A percentile compares a stretch with the other conserved stretches of the same genome.
phyloP scores from a whole-genome alignment of 345 rosid species.

The Brassica incana region DNA sequence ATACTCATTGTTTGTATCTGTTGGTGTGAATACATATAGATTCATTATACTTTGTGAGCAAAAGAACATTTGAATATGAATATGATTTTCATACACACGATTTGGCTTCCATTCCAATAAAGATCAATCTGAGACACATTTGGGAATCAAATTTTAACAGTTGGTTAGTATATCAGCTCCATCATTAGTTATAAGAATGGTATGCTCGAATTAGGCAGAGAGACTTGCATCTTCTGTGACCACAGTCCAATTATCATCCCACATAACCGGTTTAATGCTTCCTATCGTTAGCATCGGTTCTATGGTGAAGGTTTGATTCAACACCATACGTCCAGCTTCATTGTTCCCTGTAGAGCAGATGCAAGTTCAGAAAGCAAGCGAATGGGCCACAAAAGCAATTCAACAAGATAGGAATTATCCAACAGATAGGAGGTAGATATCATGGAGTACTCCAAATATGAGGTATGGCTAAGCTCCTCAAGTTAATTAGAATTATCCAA shows the following conservation, averaged over 20 bases:
- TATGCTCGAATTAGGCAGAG: slow-evolving; percentile 94
- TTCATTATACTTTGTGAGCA: background rate
- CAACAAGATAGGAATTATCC: no score
- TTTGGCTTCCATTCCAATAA: background rate
- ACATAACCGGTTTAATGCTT: slow-evolving; percentile 69
- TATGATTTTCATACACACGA: background rate
- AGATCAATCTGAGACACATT: background rate
- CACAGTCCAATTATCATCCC: slow-evolving; percentile 95
- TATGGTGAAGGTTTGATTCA: slow-evolving; percentile 95
- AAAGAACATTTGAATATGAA: background rate
- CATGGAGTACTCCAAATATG: no score
- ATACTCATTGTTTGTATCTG: background rate
- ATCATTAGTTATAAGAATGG: slow-evolving; percentile 71
- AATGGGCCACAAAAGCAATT: background rate
- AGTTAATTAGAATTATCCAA: no score
- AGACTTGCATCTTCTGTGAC: slow-evolving; percentile 87
- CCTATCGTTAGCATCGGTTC: slow-evolving; percentile 94
- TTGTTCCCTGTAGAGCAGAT: slow-evolving; percentile 60
- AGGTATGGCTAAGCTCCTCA: no score
- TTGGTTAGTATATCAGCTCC: slow-evolving; percentile 88
- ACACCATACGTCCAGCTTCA: slow-evolving; percentile 66
- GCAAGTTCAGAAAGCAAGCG: background rate
- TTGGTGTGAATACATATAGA: background rate
- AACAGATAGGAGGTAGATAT: no score
- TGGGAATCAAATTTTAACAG: background rate